Conservation (phyloP, 306 rosid genomes). For the Hippophae tibetana region DNA sequence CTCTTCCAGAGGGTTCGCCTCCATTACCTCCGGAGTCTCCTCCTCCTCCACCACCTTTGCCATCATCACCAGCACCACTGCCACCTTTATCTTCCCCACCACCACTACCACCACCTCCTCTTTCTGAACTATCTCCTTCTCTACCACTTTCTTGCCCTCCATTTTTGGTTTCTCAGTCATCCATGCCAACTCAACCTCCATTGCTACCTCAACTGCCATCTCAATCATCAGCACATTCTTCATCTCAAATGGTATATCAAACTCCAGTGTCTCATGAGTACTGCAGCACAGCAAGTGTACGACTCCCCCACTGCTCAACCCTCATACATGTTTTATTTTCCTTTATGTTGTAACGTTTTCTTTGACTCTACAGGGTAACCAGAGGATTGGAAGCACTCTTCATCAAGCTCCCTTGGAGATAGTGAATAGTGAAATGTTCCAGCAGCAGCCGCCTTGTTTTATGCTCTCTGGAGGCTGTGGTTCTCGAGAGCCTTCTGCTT, state of each 20-base stretch:
- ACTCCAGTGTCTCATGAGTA: constrained; percentile 35
- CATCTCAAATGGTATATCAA: constrained; percentile 66
- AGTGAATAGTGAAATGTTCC: constrained; percentile 46
- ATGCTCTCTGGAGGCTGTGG: constrained; percentile 46
- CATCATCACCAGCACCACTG: constrained; percentile 75
- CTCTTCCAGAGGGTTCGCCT: constrained; percentile 71
- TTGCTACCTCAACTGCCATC: constrained; percentile 46
- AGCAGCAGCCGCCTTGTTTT: constrained; percentile 53
- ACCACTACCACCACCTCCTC: constrained; percentile 28
- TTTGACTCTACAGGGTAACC: constrained; percentile 63
- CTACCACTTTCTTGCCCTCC: constrained; percentile 49
- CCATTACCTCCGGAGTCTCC: constrained; percentile 93
- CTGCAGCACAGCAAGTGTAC: constrained; percentile 45
- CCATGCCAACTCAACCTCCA: constrained; percentile 46
- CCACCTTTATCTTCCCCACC: constrained; percentile 39
- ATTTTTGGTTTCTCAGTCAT: constrained; percentile 47
- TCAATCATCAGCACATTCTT: constrained; percentile 57
- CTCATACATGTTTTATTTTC: constrained; percentile 4
- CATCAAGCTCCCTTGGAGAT: constrained; percentile 50
- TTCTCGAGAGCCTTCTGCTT: constrained; percentile 68
- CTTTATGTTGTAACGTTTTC: constrained; percentile 8
- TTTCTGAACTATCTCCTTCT: constrained; percentile 53
- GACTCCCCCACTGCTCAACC: constrained; percentile 6
- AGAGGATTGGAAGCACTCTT: constrained; percentile 57
- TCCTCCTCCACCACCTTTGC: constrained; percentile 83